Base-by-base conservation (phyloP, 495 filamentous ascomycete species). In the Amphirosellinia nigrospora region DNA sequence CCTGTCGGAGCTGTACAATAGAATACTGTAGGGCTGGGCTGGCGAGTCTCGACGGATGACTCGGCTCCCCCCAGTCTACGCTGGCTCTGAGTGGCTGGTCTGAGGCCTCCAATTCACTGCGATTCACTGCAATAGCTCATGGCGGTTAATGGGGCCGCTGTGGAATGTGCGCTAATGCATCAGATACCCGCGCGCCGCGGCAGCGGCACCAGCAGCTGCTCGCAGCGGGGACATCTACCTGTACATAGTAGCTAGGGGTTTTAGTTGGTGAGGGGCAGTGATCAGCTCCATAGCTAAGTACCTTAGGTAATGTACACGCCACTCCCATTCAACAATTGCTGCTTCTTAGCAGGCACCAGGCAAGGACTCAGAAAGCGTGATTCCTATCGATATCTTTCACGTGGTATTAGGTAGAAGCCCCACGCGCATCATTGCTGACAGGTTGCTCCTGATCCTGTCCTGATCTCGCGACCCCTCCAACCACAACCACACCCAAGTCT, bases 161-260 rank as follows among this genome's bases (percentile, higher is more conserved):
- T 23, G 9, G 9, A 63, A 46, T 19, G 23, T 32, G 32, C 63
- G 46, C 63, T 65, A 65, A 65, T 65, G 63, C 63, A 53, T 41
- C 34, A 53, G 45, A 32, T 65, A 52, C 39, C 63, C 63, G 63
- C 63, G 62, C 62, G 41, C 41, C 62, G 62, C 30, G 26, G 30
- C 34, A 19, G 52, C 52, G 52, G 52, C 52, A 56, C 28, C 52
- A 13, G 50, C 50, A 55, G 45, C 45, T 45, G 43, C 41, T 43
- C 41, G 41, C 46, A 32, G 28, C 28, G 52, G 13, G 13, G 53
- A 36, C 11, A 58, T 28, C 9, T 28, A 28, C n/a, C n/a, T n/a
- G n/a, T n/a, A n/a, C n/a, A n/a, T n/a, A n/a, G n/a, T n/a, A n/a
- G n/a, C n/a, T n/a, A 53, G 50, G 23, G 26, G 0, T 50, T 23